These are phyloP conservation scores for Phytophthora sp. DNA, from an alignment of 352 stramenopile genomes.

Conservation along the genomic window DNA sequence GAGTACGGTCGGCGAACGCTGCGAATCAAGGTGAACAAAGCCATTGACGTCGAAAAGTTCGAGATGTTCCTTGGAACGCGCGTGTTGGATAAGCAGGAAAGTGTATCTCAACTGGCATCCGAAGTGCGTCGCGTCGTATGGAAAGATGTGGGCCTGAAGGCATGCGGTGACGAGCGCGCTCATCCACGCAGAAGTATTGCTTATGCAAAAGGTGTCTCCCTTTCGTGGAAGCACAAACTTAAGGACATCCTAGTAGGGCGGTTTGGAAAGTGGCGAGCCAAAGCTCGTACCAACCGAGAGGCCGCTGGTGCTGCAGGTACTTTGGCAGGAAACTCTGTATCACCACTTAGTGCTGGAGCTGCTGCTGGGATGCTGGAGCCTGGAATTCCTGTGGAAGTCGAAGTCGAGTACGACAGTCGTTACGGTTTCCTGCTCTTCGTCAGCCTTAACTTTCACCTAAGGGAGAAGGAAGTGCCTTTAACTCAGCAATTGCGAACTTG, in stretches of 20 bases:
- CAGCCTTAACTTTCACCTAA: conserved; percentile 52
- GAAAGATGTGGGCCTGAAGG: conserved; percentile 42
- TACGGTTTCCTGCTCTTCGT: conserved; percentile 62
- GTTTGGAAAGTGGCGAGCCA: conserved; percentile 19
- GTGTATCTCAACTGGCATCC: conserved; percentile 52
- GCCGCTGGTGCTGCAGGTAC: background rate
- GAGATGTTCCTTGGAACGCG: conserved; percentile 46
- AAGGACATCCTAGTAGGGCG: conserved; percentile 16
- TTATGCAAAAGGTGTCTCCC: conserved; percentile 9
- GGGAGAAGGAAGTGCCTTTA: conserved; percentile 21
- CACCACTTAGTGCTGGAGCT: conserved; percentile 13
- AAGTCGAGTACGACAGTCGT: conserved; percentile 69
- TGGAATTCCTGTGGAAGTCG: conserved; percentile 71
- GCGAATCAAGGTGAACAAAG: conserved; percentile 73
- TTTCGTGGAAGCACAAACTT: conserved; percentile 38
- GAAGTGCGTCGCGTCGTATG: conserved; percentile 61
- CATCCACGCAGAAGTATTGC: conserved; percentile 23
- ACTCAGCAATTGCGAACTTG: conserved; percentile 1
- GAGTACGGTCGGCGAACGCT: conserved; percentile 88
- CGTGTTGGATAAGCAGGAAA: conserved; percentile 57
- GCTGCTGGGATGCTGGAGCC: conserved; percentile 23
- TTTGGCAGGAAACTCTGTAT: conserved; percentile 29
- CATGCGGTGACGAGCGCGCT: conserved; percentile 25
- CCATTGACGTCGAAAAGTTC: conserved; percentile 49
- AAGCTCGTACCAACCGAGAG: background rate